A percentile compares a stretch with the other conserved stretches of the same genome.
Evolutionary conservation across 2,329 filamentous ascomycete genomes (phyloP).

Genomic region (Trichoderma aggressivum): DNA sequence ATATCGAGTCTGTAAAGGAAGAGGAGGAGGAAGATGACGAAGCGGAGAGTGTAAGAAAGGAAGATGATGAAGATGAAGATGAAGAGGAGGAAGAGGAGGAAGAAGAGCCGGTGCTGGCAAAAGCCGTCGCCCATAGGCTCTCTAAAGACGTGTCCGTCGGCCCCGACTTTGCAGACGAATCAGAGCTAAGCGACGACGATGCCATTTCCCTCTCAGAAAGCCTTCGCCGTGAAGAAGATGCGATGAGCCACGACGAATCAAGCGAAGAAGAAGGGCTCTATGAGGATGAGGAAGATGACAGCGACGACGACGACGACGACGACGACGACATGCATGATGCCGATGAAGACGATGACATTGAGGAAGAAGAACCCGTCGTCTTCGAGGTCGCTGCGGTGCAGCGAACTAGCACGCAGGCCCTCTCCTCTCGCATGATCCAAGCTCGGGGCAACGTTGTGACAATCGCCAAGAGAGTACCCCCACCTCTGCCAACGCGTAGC

Average conservation of each 20-base stretch:
- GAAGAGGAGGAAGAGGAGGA: neutral
- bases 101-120: slow-evolving; percentile 44
- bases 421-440: slow-evolving; percentile 63
- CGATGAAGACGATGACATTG: slow-evolving; percentile 46
- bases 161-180: slow-evolving; percentile 25
- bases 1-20: slow-evolving; percentile 33
- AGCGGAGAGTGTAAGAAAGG: slow-evolving; percentile 54
- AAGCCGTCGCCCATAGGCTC: slow-evolving; percentile 44
- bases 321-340: slow-evolving; percentile 33
- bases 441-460: slow-evolving; percentile 78
- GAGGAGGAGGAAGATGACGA: slow-evolving; percentile 58
- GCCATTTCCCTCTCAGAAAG: neutral
- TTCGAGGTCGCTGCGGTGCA: slow-evolving; percentile 63
- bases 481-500: slow-evolving; percentile 74
- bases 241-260: slow-evolving; percentile 26
- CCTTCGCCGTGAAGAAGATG: slow-evolving; percentile 20
- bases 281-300: slow-evolving; percentile 23
- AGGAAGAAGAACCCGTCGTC: slow-evolving; percentile 63
- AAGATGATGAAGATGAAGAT: neutral
- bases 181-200: slow-evolving; percentile 18
- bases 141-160: slow-evolving; percentile 29
- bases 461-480: slow-evolving; percentile 76
- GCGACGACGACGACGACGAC: slow-evolving; percentile 16
- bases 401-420: slow-evolving; percentile 52
- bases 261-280: slow-evolving; percentile 18